Evolutionary conservation across 2,329 filamentous ascomycete species (phyloP).

Genomic region (Trichoderma gracile): DNA sequence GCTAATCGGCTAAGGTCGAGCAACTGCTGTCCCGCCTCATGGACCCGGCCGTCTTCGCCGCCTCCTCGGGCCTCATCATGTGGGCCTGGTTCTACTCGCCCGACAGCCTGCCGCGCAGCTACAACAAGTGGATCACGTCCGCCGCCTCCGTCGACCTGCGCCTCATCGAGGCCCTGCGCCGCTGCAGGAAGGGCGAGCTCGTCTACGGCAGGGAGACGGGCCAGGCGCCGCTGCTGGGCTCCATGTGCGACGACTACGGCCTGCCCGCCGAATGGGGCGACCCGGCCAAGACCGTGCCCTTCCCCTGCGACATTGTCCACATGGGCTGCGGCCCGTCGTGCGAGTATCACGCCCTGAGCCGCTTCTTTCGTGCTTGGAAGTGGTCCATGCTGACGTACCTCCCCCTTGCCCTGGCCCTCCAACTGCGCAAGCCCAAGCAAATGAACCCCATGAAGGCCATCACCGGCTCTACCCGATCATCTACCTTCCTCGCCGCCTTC

Average conservation of each 20-base stretch:
- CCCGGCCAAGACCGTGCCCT: slow-evolving; percentile 66
- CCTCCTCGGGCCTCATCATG: slow-evolving; percentile 76
- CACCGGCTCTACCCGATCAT: slow-evolving; percentile 66
- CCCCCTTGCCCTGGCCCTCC: slow-evolving; percentile 68
- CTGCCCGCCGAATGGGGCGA: slow-evolving; percentile 73
- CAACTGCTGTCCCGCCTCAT: slow-evolving; percentile 42
- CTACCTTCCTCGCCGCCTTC: slow-evolving; percentile 75
- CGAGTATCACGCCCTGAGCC: slow-evolving; percentile 69
- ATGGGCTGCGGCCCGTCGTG: slow-evolving; percentile 74
- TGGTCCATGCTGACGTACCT: slow-evolving; percentile 78
- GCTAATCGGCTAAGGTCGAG: slow-evolving; percentile 34
- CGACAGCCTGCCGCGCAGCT: slow-evolving; percentile 67
- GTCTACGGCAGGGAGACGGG: slow-evolving; percentile 74
- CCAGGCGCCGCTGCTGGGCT: slow-evolving; percentile 64
- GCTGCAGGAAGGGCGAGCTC: slow-evolving; percentile 62
- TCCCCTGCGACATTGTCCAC: slow-evolving; percentile 83
- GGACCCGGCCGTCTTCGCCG: slow-evolving; percentile 71
- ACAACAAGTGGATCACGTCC: slow-evolving; percentile 79
- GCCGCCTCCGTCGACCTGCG: slow-evolving; percentile 74
- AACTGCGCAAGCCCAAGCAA: slow-evolving; percentile 50
- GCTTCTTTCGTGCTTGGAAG: slow-evolving; percentile 68
- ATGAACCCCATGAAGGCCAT: slow-evolving; percentile 55
- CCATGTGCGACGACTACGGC: slow-evolving; percentile 71
- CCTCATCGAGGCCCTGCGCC: slow-evolving; percentile 71
- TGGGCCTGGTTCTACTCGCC: slow-evolving; percentile 85